These are phyloP conservation scores for Dalbergia cochinchinensis DNA, from an alignment of 306 rosid species.

Conservation along the genomic window DNA sequence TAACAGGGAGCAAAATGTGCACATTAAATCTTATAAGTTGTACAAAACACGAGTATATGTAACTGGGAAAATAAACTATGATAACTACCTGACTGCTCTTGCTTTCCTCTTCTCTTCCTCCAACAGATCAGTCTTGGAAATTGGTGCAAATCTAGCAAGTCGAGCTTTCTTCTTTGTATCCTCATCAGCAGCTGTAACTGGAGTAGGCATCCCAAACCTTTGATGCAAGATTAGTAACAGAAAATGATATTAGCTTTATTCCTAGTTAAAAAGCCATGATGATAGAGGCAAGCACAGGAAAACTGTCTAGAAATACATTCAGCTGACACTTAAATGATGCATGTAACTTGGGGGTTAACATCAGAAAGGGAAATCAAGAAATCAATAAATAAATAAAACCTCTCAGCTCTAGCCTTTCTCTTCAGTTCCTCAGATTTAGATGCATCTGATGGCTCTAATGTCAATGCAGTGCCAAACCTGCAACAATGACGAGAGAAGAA, in stretches of 20 bases:
- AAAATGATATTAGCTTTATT: not conserved
- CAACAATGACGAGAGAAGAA: not conserved
- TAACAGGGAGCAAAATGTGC: slow-evolving; percentile 21
- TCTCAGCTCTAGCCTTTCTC: slow-evolving; percentile 85
- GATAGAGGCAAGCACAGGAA: not conserved
- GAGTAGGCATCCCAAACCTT: slow-evolving; percentile 77
- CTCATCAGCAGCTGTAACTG: slow-evolving; percentile 61
- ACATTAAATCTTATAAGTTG: slow-evolving; percentile 10
- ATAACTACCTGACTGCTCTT: slow-evolving; percentile 73
- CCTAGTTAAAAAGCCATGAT: not conserved
- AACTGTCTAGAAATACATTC: not conserved
- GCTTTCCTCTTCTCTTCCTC: slow-evolving; percentile 91
- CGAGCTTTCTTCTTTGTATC: slow-evolving; percentile 91
- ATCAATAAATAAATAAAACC: slow-evolving; percentile 48
- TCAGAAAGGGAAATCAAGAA: not conserved
- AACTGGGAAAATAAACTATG: not conserved
- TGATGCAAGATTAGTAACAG: slow-evolving; percentile 29
- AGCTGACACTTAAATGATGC: not conserved
- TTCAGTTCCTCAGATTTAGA: slow-evolving; percentile 62
- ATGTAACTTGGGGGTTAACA: not conserved
- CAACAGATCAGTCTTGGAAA: slow-evolving; percentile 62
- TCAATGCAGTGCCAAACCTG: slow-evolving; percentile 65
- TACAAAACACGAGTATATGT: not conserved
- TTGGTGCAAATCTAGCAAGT: slow-evolving; percentile 71
- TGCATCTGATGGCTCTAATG: too few species aligned